phyloP scores from a whole-genome alignment of 2,329 filamentous ascomycete genomes.

The Plectosphaerella cucumerina region DNA sequence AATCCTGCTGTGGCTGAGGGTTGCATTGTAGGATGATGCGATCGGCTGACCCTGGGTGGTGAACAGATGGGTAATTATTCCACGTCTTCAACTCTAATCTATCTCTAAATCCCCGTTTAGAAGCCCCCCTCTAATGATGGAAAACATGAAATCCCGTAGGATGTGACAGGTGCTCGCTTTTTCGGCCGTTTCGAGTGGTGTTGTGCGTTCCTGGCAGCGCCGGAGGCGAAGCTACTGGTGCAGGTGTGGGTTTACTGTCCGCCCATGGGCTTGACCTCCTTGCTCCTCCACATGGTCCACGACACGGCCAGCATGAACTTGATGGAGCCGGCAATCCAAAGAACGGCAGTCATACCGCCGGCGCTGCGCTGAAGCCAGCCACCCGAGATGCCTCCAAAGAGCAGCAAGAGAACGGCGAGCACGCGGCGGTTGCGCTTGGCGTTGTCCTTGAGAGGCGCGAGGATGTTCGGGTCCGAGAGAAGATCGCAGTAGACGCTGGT shows the following conservation, averaged over 20 bases:
- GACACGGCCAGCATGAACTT: slow-evolving; percentile 34
- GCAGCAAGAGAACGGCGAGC: slow-evolving; percentile 36
- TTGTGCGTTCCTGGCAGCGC: neutral
- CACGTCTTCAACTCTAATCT: no score
- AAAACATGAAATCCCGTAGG: no score
- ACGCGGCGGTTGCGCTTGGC: slow-evolving; percentile 45
- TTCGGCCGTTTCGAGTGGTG: neutral
- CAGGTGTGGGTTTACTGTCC: slow-evolving; percentile 4
- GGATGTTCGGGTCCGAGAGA: slow-evolving; percentile 43
- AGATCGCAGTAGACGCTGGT: slow-evolving; percentile 52
- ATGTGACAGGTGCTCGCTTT: no score
- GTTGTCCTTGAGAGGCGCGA: slow-evolving; percentile 35
- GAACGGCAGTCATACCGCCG: slow-evolving; percentile 32
- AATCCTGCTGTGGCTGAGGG: no score
- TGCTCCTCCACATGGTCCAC: slow-evolving; percentile 27
- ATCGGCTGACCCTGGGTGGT: no score
- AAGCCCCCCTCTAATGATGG: no score
- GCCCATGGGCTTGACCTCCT: slow-evolving; percentile 11
- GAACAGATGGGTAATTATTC: no score
- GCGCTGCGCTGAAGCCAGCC: slow-evolving; percentile 42
- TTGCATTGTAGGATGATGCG: no score
- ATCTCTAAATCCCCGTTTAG: no score
- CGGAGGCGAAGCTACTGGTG: neutral
- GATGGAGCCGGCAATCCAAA: slow-evolving; percentile 41
- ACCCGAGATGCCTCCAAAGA: slow-evolving; percentile 42